These are phyloP conservation scores for Cyclostephanos invisitatus DNA, from an alignment of 108 stramenopile genomes.

Conservation along the genomic window DNA sequence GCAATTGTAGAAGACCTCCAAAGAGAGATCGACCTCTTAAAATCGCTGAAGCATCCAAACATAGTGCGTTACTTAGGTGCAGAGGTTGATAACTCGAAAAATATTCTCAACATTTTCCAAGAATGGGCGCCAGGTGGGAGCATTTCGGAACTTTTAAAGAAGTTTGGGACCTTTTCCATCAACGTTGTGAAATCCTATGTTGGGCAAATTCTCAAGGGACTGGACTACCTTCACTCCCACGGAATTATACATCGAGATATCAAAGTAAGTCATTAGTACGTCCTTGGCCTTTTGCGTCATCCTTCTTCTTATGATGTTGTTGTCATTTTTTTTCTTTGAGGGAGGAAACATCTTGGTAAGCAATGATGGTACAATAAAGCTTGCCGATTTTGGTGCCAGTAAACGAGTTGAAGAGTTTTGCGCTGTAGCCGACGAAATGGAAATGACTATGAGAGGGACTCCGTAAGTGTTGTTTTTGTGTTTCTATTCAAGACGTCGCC, in stretches of 20 bases:
- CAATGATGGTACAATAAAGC: constrained; percentile 89
- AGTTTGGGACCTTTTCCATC: constrained; percentile 88
- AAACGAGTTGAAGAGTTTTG: constrained; percentile 57
- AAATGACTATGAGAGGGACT: constrained; percentile 87
- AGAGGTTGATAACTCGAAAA: constrained; percentile 67
- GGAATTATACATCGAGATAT: constrained; percentile 95
- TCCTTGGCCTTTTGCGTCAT: neutral
- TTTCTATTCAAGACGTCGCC: neutral
- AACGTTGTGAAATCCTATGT: constrained; percentile 80
- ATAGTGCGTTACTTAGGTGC: constrained; percentile 95
- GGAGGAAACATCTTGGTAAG: constrained; percentile 95
- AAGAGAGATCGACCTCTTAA: constrained; percentile 89
- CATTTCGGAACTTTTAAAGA: constrained; percentile 71
- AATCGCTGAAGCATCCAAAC: constrained; percentile 84
- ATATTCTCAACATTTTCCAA: constrained; percentile 91
- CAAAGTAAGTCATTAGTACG: constrained; percentile 39
- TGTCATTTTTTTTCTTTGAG: constrained; percentile 30
- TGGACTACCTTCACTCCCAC: constrained; percentile 89
- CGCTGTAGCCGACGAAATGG: constrained; percentile 54
- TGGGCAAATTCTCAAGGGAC: constrained; percentile 84
- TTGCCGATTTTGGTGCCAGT: constrained; percentile 94
- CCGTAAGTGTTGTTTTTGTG: constrained; percentile 59
- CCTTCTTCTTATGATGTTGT: neutral
- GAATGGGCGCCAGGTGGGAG: constrained; percentile 97
- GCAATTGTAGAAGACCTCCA: constrained; percentile 61